Conservation (phyloP, 139 green algal genomes). For the Yamagishiella unicocca region DNA sequence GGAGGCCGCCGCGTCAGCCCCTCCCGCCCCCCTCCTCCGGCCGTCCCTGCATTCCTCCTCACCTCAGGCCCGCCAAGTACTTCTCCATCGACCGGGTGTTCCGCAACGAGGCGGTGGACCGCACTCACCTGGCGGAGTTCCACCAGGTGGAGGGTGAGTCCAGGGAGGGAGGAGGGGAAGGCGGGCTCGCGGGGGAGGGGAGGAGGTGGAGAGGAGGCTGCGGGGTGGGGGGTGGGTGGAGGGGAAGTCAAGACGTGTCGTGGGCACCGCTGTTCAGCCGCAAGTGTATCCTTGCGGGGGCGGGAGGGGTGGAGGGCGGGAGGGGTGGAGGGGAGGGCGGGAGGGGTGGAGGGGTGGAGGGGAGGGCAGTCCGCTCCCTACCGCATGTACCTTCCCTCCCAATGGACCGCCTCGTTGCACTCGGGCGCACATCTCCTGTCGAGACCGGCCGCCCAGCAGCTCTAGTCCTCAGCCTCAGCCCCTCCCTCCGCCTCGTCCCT, state of each 20-base stretch:
- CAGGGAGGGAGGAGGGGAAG: background rate
- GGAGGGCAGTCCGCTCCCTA: no score
- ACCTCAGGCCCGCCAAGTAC: slow-evolving; percentile 58
- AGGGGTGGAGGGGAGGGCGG: no score
- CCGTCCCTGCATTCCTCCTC: background rate
- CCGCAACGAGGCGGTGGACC: slow-evolving; percentile 98
- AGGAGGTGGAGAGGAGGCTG: background rate
- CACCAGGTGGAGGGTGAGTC: slow-evolving; percentile 91
- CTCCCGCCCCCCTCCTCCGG: background rate
- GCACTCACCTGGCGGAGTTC: slow-evolving; percentile 99
- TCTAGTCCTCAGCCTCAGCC: no score
- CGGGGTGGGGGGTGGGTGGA: background rate
- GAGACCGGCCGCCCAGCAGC: no score
- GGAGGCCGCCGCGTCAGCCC: background rate
- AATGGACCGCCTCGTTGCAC: no score
- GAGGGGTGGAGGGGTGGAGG: no score
- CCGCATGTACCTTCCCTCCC: no score
- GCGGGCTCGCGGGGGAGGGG: background rate
- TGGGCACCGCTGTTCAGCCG: no score
- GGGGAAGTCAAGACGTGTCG: no score
- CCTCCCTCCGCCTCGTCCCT: background rate
- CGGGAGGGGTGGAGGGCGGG: no score
- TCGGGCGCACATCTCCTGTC: no score
- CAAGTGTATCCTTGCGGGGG: no score
- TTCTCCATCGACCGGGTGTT: slow-evolving; percentile 97